These are phyloP conservation scores for Cymbopogon citratus DNA, from an alignment of 176 grass and related monocot genomes.

Conservation along the genomic window DNA sequence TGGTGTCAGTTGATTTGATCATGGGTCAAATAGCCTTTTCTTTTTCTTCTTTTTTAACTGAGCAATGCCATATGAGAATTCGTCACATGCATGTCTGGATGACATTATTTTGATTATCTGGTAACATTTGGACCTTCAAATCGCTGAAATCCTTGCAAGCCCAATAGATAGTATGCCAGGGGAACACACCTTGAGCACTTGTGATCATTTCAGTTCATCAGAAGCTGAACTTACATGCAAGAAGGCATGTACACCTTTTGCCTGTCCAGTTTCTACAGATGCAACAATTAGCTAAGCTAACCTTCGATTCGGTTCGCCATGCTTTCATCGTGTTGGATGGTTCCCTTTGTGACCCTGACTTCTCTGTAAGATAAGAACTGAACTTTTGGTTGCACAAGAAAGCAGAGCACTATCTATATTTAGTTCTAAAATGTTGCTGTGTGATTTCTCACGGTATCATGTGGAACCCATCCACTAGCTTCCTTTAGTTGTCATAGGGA, in stretches of 20 bases:
- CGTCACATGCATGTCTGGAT: background rate
- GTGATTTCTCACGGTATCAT: background rate
- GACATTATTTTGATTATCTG: background rate
- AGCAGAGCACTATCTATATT: too few species aligned
- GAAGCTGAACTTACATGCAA: conserved; percentile 1
- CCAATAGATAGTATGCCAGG: background rate
- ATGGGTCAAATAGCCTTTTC: background rate
- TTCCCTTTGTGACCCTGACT: background rate
- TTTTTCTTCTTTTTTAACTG: too few species aligned
- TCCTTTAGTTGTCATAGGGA: background rate
- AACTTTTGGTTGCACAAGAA: background rate
- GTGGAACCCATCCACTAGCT: background rate
- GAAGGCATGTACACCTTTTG: background rate
- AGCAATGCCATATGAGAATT: background rate
- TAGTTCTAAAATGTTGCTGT: background rate
- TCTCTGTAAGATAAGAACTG: background rate
- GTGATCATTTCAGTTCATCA: background rate
- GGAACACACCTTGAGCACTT: background rate
- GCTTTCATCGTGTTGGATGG: background rate
- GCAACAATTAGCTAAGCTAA: background rate
- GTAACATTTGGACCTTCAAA: background rate
- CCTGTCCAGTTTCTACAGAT: background rate
- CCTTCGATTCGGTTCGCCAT: background rate
- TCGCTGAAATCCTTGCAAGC: background rate
- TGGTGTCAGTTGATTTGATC: background rate